Base-by-base conservation (phyloP, 2,329 filamentous ascomycete species). In the Fusarium annulatum region DNA sequence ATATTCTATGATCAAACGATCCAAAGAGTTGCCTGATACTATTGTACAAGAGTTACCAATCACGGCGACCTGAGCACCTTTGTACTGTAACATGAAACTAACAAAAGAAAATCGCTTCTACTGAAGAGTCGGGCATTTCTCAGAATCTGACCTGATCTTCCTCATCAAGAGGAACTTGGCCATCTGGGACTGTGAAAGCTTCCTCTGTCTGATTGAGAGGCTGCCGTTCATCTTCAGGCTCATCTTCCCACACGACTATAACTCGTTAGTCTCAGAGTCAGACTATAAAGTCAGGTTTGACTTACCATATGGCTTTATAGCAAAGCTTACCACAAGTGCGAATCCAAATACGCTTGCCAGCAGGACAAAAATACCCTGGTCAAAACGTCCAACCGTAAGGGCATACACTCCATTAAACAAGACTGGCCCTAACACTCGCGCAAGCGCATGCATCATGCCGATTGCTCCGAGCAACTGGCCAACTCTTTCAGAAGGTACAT, bases 391-490 rank as follows among this genome's bases (percentile, higher is more conserved):
- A 3, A 98, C 94, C 0, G 96, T 98, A 5, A 88, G 85, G 19
- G 92, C 93, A 80, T 97, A 99, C 15, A 98, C 89, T 9, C 93
- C 89, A 78, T 96, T 97, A 82, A 98, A 97, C 3, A 96, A 79
- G 1, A 94, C 88, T 0, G 96, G 96, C 2, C 93, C 91, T 18
- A 97, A 80, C 5, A 98, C 90, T 69, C 95, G 87, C 7, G 93
- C 90, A 41, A 97, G 83, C 2, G 94, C 93, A 82, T 98, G 96
- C 65, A 98, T 83, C 69, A 98, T 85, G 1, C 96, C 96, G 21
- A 92, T 92, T 3, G 95, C 95, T 28, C 96, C 96, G 0, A 99
- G 88, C n/a, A 98, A 85, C 80, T 96, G 91, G 0, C 96, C 96
- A 0, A 96, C 92, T 52, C 89, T 89, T 72, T 96, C 93, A 1